Evolutionary conservation across 2,329 filamentous ascomycete genomes (phyloP), one percentile per base, ranked within the genome.

Genomic region (Colletotrichum cordylinicola): DNA sequence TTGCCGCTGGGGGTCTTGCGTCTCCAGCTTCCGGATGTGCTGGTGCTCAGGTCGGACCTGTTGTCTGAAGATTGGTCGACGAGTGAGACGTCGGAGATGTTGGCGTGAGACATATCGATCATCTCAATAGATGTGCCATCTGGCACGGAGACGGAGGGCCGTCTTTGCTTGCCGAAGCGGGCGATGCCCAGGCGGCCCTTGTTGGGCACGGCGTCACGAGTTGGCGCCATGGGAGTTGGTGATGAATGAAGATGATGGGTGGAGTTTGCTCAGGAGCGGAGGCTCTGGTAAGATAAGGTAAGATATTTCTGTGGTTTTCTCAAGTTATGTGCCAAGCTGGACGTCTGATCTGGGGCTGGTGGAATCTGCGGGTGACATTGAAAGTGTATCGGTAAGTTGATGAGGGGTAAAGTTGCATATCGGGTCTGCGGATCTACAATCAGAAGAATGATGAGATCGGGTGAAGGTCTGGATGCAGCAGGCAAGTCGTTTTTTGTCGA

Each of bases 301-400:
- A 9, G 29, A 29, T 72, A 52, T 56, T 39, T 67, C 16, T 62
- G 24, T 72, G 61, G 35, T 60, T 73, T 68, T 75, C 73, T 75
- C 70, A 75, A 75, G 64, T 68, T 75, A 75, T 65, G 73, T 75
- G 73, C 73, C 73, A 75, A 75, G 73, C 73, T 75, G 73, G 73
- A 75, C 35, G 73, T 73, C 73, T 67, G 70, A 75, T 75, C 73
- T 75, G 73, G 70, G 73, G 70, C 64, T 73, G 73, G 29, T 75
- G 73, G 48, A 75, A 58, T 72, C 24, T 75, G 70, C 73, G 56
- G 31, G 73, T 73, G 64, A 73, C 73, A 75, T 75, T 75, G 73
- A 73, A 73, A 68, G 70, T 68, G 73, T 75, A 60, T 68, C 68
- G 73, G 70, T 68, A 67, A 75, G 58, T 65, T 67, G 73, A 68